phyloP scores from a whole-genome alignment of 768 basidiomycete species.

The Amanita muscaria region DNA sequence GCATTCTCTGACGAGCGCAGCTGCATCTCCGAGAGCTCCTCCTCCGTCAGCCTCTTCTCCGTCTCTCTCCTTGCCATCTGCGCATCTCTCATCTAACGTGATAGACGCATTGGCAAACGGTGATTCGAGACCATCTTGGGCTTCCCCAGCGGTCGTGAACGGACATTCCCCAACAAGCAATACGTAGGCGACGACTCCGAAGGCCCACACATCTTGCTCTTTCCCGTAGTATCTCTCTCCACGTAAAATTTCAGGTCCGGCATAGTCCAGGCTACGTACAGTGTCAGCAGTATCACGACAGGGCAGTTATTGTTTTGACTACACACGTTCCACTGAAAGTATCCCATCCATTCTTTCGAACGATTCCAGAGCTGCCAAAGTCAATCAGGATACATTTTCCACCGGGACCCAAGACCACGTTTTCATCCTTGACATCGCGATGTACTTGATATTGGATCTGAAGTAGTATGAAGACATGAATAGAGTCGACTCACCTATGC shows the following conservation, averaged over 20 bases:
- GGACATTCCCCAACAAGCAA: constrained; percentile 89
- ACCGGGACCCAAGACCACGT: constrained; percentile 73
- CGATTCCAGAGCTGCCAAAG: constrained; percentile 87
- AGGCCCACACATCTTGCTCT: constrained; percentile 98
- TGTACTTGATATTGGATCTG: constrained; percentile 48
- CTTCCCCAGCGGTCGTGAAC: constrained; percentile 85
- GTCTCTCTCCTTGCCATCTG: constrained; percentile 59
- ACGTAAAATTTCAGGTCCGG: constrained; percentile 91
- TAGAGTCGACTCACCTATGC: constrained; percentile 60
- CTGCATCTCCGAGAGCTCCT: constrained; percentile 76
- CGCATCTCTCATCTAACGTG: constrained; percentile 71
- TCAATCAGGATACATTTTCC: constrained; percentile 92
- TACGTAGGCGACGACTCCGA: constrained; percentile 94
- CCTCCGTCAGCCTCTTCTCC: constrained; percentile 80
- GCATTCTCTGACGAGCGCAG: constrained; percentile 76
- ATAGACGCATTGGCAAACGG: constrained; percentile 73
- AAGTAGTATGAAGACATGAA: background rate
- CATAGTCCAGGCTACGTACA: constrained; percentile 71
- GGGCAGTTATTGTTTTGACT: background rate
- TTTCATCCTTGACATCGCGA: constrained; percentile 97
- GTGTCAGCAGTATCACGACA: constrained; percentile 5
- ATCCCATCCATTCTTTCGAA: constrained; percentile 81
- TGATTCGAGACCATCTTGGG: constrained; percentile 73
- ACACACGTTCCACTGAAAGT: constrained; percentile 90
- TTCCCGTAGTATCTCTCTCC: constrained; percentile 94